phyloP scores from a whole-genome alignment of 371 early-diverging fungal genomes.

The Mortierella sp. region DNA sequence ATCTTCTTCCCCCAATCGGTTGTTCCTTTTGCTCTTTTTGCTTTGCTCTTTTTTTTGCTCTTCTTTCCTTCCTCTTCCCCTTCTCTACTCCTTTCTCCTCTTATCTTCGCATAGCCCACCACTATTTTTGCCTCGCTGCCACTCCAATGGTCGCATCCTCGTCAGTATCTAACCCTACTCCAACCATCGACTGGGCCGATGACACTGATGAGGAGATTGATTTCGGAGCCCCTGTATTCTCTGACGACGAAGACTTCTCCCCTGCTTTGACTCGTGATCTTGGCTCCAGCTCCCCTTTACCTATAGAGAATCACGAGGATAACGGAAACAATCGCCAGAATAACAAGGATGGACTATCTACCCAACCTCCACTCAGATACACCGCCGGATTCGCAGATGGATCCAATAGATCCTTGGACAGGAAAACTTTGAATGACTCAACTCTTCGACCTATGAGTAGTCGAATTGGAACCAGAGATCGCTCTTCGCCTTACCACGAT shows the following conservation, averaged over 20 bases:
- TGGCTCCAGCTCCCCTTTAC: neutral
- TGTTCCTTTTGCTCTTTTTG: neutral
- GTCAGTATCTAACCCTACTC: constrained; percentile 27
- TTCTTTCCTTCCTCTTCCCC: neutral
- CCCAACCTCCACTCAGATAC: constrained; percentile 17
- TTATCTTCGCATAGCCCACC: neutral
- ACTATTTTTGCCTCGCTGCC: neutral
- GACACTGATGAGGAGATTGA: constrained; percentile 56
- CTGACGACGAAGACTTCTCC: constrained; percentile 51
- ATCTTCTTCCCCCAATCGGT: neutral
- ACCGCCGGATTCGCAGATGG: constrained; percentile 37
- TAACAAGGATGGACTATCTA: neutral
- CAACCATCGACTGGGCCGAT: constrained; percentile 53
- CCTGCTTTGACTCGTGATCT: constrained; percentile 1
- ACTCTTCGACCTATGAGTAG: constrained; percentile 25
- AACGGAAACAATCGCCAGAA: neutral
- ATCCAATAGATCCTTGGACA: constrained; percentile 29
- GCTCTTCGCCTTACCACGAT: constrained; percentile 19
- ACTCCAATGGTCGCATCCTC: constrained; percentile 33
- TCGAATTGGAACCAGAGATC: constrained; percentile 15
- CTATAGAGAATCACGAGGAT: neutral
- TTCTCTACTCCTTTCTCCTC: no score
- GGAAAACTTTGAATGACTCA: constrained; percentile 31
- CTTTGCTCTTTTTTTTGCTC: neutral
- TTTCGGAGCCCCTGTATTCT: constrained; percentile 55